Evolutionary conservation across 768 basidiomycete genomes (phyloP).

Genomic region (Pulveroboletus sp.): DNA sequence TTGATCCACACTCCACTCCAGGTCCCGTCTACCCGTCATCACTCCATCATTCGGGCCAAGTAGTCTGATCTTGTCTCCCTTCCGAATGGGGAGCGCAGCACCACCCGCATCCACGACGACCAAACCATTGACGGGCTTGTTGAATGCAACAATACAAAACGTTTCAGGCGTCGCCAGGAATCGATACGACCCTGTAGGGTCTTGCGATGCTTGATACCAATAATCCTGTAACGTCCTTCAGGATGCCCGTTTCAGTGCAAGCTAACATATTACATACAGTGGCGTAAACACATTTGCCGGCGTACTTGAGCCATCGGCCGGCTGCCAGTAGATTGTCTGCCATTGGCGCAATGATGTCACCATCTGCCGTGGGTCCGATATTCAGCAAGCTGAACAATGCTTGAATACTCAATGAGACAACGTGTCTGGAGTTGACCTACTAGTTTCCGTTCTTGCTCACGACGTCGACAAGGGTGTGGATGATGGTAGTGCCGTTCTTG

Average conservation of each 20-base stretch:
- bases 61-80: conserved; percentile 41
- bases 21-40: not conserved
- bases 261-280: conserved; percentile 36
- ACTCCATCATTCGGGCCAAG: conserved; percentile 30
- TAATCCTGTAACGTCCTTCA: conserved; percentile 34
- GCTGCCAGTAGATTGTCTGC: conserved; percentile 45
- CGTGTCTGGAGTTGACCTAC: conserved; percentile 32
- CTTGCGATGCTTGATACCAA: conserved; percentile 47
- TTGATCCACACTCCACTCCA: conserved; percentile 32
- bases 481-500: conserved; percentile 46
- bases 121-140: conserved; percentile 31
- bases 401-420: not conserved
- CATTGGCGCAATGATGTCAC: conserved; percentile 49
- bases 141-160: conserved; percentile 48
- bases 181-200: conserved; percentile 32
- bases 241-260: not conserved
- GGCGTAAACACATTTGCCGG: conserved; percentile 49
- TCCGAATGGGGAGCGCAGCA: conserved; percentile 39
- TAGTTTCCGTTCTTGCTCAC: conserved; percentile 63
- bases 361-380: conserved; percentile 53
- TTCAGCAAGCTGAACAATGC: conserved; percentile 40
- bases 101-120: conserved; percentile 34
- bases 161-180: conserved; percentile 49
- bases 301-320: conserved; percentile 48
- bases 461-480: conserved; percentile 52